These are phyloP conservation scores for Limonium bicolor DNA, from an alignment of 148 eudicot genomes.

Conservation along the genomic window DNA sequence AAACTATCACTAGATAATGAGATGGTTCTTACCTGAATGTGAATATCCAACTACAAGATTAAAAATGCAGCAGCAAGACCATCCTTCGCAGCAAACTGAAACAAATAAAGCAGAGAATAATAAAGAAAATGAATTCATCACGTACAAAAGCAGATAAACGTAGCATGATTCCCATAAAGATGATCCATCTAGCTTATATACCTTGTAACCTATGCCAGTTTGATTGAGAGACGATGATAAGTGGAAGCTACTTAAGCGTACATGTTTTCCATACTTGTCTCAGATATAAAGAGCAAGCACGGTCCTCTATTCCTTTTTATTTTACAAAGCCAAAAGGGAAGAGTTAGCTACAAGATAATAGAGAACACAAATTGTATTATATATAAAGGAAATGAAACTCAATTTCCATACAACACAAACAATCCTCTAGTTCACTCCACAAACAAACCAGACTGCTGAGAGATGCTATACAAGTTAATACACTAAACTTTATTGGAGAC, in stretches of 20 bases:
- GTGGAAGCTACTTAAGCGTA: constrained; percentile 80
- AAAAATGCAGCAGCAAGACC: constrained; percentile 83
- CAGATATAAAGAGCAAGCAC: constrained; percentile 88
- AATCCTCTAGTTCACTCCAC: no score
- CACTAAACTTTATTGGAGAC: no score
- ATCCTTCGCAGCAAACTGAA: constrained; percentile 81
- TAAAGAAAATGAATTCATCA: no score
- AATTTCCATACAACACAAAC: no score
- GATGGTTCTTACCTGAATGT: constrained; percentile 42
- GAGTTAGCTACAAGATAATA: no score
- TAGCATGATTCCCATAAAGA: neutral
- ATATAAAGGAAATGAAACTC: no score
- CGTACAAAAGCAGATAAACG: neutral
- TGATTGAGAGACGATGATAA: constrained; percentile 44
- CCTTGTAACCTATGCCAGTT: constrained; percentile 89
- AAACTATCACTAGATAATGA: neutral
- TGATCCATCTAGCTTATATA: no score
- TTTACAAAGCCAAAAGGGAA: no score
- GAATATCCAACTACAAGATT: constrained; percentile 86
- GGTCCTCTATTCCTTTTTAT: constrained; percentile 52
- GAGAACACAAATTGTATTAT: no score
- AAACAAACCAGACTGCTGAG: no score
- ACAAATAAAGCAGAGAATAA: neutral
- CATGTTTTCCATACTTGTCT: constrained; percentile 90
- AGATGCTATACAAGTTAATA: no score